These are phyloP conservation scores for Juncus effusus DNA, from an alignment of 176 grass and related monocot genomes.

Conservation along the genomic window DNA sequence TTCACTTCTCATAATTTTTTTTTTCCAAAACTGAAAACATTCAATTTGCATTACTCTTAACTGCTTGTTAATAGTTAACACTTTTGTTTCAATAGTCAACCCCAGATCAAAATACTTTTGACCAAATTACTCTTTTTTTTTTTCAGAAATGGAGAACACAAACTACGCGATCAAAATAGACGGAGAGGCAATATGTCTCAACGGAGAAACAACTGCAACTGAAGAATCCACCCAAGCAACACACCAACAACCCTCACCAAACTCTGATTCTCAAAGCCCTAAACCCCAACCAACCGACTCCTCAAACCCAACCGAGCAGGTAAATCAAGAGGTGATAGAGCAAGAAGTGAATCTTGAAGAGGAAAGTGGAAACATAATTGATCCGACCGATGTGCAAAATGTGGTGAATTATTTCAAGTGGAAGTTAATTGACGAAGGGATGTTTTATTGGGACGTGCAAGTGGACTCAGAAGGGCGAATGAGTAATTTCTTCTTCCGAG, in stretches of 20 bases:
- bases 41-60: too few species aligned
- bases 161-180: constrained; percentile 68
- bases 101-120: too few species aligned
- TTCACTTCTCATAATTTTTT: too few species aligned
- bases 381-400: constrained; percentile 45
- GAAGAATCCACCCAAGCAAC: background rate
- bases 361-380: constrained; percentile 48
- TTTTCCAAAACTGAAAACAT: too few species aligned
- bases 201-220: constrained; percentile 42
- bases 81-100: too few species aligned
- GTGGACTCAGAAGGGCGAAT: constrained; percentile 56
- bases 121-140: background rate
- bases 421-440: constrained; percentile 44
- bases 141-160: constrained; percentile 51
- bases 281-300: constrained; percentile 18
- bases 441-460: constrained; percentile 79
- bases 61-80: too few species aligned
- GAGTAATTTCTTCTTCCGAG: constrained; percentile 66
- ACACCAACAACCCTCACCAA: constrained; percentile 22
- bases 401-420: constrained; percentile 59
- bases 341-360: constrained; percentile 27
- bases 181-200: constrained; percentile 56
- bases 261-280: constrained; percentile 29
- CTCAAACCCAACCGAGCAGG: constrained; percentile 27
- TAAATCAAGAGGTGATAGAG: background rate